These are phyloP conservation scores for Trichophyton rubrum DNA, from an alignment of 2,329 filamentous ascomycete species.

Conservation along the genomic window DNA sequence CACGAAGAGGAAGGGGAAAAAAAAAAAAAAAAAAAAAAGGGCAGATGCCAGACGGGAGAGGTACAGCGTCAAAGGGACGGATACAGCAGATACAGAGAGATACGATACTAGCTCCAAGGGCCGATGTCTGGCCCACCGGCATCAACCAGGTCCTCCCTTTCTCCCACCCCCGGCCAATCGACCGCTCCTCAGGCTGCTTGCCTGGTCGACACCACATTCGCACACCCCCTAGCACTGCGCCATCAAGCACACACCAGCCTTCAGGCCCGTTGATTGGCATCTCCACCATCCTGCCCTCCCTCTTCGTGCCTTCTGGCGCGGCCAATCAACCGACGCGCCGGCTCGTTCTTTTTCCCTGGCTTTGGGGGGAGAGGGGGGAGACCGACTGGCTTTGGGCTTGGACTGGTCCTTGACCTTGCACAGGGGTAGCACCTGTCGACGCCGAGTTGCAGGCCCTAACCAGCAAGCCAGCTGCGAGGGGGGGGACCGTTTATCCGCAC, in stretches of 20 bases:
- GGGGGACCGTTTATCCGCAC: background rate
- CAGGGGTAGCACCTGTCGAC: background rate
- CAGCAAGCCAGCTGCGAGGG: background rate
- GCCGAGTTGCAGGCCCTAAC: background rate
- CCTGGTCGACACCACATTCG: background rate
- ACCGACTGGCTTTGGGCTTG: background rate
- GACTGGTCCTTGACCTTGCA: background rate
- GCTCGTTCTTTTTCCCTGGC: background rate
- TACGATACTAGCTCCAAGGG: background rate
- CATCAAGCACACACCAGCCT: background rate
- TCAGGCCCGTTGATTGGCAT: background rate
- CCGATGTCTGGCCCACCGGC: background rate
- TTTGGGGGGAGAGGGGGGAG: background rate
- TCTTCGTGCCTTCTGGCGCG: background rate
- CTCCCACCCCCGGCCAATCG: slow-evolving; percentile 1
- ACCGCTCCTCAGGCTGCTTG: background rate
- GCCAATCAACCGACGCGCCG: background rate
- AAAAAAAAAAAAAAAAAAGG: no score
- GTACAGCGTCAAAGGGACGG: background rate
- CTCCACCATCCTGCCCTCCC: background rate
- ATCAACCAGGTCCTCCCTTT: background rate
- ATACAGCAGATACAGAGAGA: background rate
- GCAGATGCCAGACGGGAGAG: background rate
- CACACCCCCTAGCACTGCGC: background rate
- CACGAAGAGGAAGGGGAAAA: no score